Percentiles rank a stretch among this genome's conserved stretches.
Evolutionary conservation across 1,284 basidiomycete genomes (phyloP).

Genomic region (Cryptococcus floricola): DNA sequence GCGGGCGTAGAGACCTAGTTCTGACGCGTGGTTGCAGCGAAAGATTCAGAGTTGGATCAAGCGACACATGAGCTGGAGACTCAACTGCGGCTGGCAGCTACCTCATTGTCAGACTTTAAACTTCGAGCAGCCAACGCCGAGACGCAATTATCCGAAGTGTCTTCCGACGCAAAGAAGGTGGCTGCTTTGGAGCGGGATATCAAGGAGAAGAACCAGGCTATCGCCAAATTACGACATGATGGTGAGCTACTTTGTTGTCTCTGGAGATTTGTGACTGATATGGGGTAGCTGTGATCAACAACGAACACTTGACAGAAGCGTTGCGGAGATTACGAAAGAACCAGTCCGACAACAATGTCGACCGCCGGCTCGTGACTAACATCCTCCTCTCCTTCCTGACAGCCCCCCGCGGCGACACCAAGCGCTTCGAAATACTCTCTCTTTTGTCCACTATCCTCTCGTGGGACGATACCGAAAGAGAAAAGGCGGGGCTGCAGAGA

Average conservation of each 20-base stretch:
- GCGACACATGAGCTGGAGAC: conserved; percentile 76
- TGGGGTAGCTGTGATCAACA: conserved; percentile 78
- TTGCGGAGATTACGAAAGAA: conserved; percentile 84
- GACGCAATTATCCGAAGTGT: conserved; percentile 64
- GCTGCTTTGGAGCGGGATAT: conserved; percentile 78
- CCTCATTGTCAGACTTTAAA: conserved; percentile 78
- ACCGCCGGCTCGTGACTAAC: conserved; percentile 87
- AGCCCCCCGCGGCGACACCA: conserved; percentile 84
- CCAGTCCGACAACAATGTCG: conserved; percentile 83
- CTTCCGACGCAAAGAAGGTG: conserved; percentile 62
- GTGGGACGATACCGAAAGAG: conserved; percentile 86
- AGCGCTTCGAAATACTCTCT: conserved; percentile 93
- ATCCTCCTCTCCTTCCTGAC: conserved; percentile 87
- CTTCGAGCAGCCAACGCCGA: conserved; percentile 80
- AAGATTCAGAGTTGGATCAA: conserved; percentile 58
- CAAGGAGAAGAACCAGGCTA: conserved; percentile 87
- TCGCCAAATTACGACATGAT: conserved; percentile 91
- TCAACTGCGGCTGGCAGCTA: conserved; percentile 65
- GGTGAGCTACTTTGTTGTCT: conserved; percentile 53
- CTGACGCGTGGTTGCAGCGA: conserved; percentile 40
- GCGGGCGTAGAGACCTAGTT: not conserved
- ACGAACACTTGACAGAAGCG: conserved; percentile 96
- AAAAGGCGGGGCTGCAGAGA: conserved; percentile 81
- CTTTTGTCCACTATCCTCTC: conserved; percentile 81
- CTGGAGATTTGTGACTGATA: not conserved